Base-by-base conservation (phyloP, 2,329 filamentous ascomycete genomes). In the Ascochyta koolunga region DNA sequence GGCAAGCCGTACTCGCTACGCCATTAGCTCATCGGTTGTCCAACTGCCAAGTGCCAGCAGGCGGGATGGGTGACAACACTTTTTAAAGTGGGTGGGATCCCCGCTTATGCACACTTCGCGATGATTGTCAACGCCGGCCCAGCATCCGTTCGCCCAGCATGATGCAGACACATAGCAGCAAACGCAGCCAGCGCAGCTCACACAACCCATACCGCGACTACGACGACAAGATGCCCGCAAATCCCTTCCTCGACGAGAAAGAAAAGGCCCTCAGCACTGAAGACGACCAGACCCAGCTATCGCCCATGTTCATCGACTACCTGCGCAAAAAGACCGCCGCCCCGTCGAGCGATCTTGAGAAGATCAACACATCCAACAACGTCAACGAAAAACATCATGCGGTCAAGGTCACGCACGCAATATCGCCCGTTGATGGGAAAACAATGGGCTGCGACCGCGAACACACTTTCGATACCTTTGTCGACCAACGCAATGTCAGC, bases 341-440 rank as follows among this genome's bases (percentile, higher is more conserved):
- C 18, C 44, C 50, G 10, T 7, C 18, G n/a, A 15, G 45, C 19
- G 40, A 50, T 2, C 40, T 54, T 9, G 51, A 50, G 18, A 54
- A 44, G 31, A 45, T 45, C 15, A 37, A 31, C 8, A 41, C 36
- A 19, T 19, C 36, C 19, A 43, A 19, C 47, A 27, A 47, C 32
- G 9, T 10, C 38, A 49, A 19, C 21, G 39, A 56, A 40, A 41
- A 44, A 13, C 39, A 48, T 31, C 46, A 47, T 9, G 37, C 45
- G 13, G 39, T 18, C 19, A 35, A 39, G 13, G 32, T 49, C 32
- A 19, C 29, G 9, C 43, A 60, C 50, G 53, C 41, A 9, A 36
- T 62, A 16, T 46, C 50, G 31, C 59, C 59, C 9, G 21, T 52
- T 9, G 59, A 62, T 35, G 59, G 59, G 21, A 60, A 60, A 44